phyloP scores from a whole-genome alignment of 257 asterid species.

The Mitragyna speciosa region DNA sequence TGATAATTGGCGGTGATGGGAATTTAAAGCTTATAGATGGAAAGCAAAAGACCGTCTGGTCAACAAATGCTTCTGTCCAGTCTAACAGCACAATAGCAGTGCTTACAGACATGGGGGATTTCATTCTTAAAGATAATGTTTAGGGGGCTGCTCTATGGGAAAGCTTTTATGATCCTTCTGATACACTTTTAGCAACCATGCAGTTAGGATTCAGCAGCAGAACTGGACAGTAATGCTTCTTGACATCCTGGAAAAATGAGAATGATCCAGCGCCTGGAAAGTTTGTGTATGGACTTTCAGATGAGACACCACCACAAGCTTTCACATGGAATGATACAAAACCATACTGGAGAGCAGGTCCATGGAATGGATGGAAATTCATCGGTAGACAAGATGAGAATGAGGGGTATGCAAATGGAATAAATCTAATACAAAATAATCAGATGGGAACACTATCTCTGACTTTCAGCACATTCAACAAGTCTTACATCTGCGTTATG shows the following conservation, averaged over 20 bases:
- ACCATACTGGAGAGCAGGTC: conserved; percentile 31
- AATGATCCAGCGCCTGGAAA: conserved; percentile 28
- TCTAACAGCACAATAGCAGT: conserved; percentile 21
- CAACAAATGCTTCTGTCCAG: conserved; percentile 12
- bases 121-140: conserved; percentile 24
- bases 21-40: conserved; percentile 27
- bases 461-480: background rate
- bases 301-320: conserved; percentile 23
- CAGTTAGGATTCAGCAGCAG: background rate
- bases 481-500: background rate
- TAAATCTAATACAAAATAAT: conserved; percentile 8
- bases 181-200: no score
- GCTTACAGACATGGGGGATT: conserved; percentile 25
- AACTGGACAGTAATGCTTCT: conserved; percentile 14
- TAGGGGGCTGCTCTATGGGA: conserved; percentile 20
- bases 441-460: conserved; percentile 21
- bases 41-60: conserved; percentile 24
- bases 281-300: conserved; percentile 18
- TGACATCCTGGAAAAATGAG: conserved; percentile 25
- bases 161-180: conserved; percentile 24
- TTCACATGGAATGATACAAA: conserved; percentile 19
- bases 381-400: conserved; percentile 6
- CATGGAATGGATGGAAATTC: conserved; percentile 33
- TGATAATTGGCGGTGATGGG: conserved; percentile 21
- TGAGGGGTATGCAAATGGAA: conserved; percentile 18